Percentiles rank a stretch among this genome's conserved stretches.
phyloP scores from a whole-genome alignment of 2,329 filamentous ascomycete genomes.

The Graphilbum sp. region DNA sequence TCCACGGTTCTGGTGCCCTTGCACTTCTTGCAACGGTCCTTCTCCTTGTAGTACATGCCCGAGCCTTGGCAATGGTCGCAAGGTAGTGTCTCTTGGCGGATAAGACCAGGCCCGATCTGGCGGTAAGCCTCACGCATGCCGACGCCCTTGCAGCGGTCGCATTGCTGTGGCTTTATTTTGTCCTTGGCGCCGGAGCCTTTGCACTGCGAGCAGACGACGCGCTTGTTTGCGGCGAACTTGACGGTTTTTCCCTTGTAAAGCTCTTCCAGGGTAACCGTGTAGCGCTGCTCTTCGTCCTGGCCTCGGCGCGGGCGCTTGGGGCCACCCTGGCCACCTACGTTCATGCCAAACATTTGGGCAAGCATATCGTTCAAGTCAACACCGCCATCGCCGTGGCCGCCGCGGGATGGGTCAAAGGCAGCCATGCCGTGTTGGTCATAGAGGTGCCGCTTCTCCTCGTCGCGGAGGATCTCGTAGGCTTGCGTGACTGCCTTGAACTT shows the following conservation, averaged over 20 bases:
- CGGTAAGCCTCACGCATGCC: constrained; percentile 64
- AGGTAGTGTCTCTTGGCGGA: constrained; percentile 61
- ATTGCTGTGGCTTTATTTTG: constrained; percentile 70
- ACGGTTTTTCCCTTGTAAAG: constrained; percentile 98
- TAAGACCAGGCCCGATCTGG: constrained; percentile 72
- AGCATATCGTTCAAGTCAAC: constrained; percentile 86
- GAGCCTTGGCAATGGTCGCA: constrained; percentile 74
- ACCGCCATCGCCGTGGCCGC: constrained; percentile 47
- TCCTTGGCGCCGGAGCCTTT: constrained; percentile 84
- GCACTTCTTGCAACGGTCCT: constrained; percentile 98
- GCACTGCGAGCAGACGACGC: constrained; percentile 73
- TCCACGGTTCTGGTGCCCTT: constrained; percentile 79
- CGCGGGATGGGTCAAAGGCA: constrained; percentile 69
- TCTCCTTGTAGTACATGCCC: constrained; percentile 83
- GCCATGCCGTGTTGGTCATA: constrained; percentile 95
- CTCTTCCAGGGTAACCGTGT: constrained; percentile 83
- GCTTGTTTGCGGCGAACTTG: constrained; percentile 90
- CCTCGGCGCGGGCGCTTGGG: constrained; percentile 53
- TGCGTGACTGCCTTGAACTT: constrained; percentile 88
- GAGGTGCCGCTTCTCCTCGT: constrained; percentile 80
- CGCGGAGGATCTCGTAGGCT: constrained; percentile 93
- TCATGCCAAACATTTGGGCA: constrained; percentile 79
- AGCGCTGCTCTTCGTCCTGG: constrained; percentile 73
- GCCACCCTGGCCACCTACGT: constrained; percentile 34
- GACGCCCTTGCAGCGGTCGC: constrained; percentile 68